Percentiles rank a stretch among this genome's conserved stretches.
phyloP scores from a whole-genome alignment of 2,329 filamentous ascomycete species.

The Alternaria sp. region DNA sequence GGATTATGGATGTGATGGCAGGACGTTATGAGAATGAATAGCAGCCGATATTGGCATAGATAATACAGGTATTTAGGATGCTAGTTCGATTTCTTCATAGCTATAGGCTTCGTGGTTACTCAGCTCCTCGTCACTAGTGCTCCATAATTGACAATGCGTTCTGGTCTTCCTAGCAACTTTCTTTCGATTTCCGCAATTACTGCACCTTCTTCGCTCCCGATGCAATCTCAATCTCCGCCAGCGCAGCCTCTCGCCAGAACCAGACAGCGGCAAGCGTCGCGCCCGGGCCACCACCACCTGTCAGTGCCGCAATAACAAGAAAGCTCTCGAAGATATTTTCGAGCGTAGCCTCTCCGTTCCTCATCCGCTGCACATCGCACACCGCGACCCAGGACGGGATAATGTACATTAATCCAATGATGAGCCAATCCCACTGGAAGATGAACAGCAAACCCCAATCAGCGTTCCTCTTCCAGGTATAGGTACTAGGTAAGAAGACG shows the following conservation, averaged over 20 bases:
- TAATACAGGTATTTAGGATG: not conserved
- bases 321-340: slow-evolving; percentile 15
- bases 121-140: not conserved
- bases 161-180: not conserved
- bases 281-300: slow-evolving; percentile 15
- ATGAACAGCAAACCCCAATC: slow-evolving; percentile 18
- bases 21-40: not conserved
- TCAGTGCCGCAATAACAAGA: slow-evolving; percentile 6
- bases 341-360: slow-evolving; percentile 9
- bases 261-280: slow-evolving; percentile 20
- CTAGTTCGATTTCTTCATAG: not conserved
- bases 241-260: slow-evolving; percentile 24
- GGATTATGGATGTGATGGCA: not conserved
- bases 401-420: slow-evolving; percentile 1
- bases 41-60: not conserved
- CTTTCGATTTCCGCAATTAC: not conserved
- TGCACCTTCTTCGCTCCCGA: slow-evolving; percentile 14
- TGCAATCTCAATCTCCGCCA: slow-evolving; percentile 16
- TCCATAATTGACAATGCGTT: not conserved
- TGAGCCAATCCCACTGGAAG: slow-evolving; percentile 30
- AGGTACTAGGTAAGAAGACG: slow-evolving; percentile 18
- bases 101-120: not conserved
- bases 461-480: slow-evolving; percentile 11
- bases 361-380: slow-evolving; percentile 18
- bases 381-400: slow-evolving; percentile 15